Conservation (phyloP, 345 rosid genomes). For the Populus pruinosa region DNA sequence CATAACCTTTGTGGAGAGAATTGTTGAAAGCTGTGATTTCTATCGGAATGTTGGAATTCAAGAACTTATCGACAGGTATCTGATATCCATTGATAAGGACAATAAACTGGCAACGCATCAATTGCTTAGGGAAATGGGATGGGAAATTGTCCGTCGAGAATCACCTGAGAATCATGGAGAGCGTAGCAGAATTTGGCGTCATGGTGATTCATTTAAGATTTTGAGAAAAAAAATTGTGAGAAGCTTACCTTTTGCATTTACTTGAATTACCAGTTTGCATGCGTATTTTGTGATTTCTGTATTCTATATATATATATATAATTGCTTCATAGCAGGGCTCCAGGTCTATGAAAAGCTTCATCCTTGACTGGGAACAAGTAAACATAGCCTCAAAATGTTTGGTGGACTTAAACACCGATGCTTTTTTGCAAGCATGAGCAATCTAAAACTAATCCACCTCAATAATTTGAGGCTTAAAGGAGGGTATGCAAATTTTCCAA, state of each 20-base stretch:
- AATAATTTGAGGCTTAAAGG: neutral
- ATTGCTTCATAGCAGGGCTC: neutral
- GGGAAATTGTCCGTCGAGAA: neutral
- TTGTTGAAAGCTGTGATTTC: neutral
- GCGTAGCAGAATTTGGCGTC: neutral
- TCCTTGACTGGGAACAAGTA: neutral
- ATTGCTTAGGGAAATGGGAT: neutral
- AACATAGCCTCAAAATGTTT: neutral
- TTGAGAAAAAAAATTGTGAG: neutral
- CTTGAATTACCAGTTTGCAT: neutral
- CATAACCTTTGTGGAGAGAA: neutral
- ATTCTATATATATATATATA: neutral
- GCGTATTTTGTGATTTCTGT: neutral
- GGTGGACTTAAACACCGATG: neutral
- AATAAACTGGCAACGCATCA: neutral
- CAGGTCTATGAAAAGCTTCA: neutral
- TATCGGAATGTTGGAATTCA: neutral
- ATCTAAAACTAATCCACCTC: neutral
- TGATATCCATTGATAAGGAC: neutral
- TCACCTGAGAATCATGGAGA: neutral
- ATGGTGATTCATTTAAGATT: neutral
- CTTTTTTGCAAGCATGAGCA: neutral
- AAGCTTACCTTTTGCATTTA: neutral
- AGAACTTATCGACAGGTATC: neutral
- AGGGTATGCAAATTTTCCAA: neutral